Evolutionary conservation across 2,329 filamentous ascomycete genomes (phyloP), one percentile per base, ranked within the genome.

Genomic region (Fusarium sp.): DNA sequence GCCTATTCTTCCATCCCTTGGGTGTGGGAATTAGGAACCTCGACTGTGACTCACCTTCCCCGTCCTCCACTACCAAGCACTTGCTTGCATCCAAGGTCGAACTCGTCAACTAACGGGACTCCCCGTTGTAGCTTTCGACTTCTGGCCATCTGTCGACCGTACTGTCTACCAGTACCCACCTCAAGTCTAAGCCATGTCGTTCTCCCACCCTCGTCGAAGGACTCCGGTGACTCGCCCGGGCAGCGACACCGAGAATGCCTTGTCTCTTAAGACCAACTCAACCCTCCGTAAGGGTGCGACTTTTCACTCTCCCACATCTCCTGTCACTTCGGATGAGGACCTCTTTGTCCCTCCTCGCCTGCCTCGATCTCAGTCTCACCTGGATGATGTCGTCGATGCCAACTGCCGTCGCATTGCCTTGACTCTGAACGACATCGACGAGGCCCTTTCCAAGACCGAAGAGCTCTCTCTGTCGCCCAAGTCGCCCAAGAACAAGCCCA

Each of bases 341-440:
- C 77, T 82, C 60, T 87, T 88, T 72, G 79, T 79, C 57, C 85
- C 87, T 63, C 87, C 88, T 60, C 81, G 82, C 43, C 85, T 92
- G 74, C 87, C 87, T 72, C 90, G 92, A 64, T 90, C 92, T 52
- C 90, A 92, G 73, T 92, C 91, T 55, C 87, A 83, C 70, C 82
- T 94, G 65, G 91, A 94, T 81, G 90, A 92, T 86, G 89, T 92
- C 60, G 87, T 93, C 78, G 89, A 90, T 76, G 89, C 90, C 68
- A 88, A 91, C 74, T 86, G 89, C 77, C 89, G 91, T 76, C 91
- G 91, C 72, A 89, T 91, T 79, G 89, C 89, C 71, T 80, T 92
- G 76, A 88, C 90, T 71, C 82, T 94, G 58, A 88, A 85, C 79
- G 85, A 88, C 73, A 88, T 94, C 73, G 90, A 93, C 78, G 86